Evolutionary conservation across 495 filamentous ascomycete species (phyloP).

Genomic region (Hypoxylon fuscum): DNA sequence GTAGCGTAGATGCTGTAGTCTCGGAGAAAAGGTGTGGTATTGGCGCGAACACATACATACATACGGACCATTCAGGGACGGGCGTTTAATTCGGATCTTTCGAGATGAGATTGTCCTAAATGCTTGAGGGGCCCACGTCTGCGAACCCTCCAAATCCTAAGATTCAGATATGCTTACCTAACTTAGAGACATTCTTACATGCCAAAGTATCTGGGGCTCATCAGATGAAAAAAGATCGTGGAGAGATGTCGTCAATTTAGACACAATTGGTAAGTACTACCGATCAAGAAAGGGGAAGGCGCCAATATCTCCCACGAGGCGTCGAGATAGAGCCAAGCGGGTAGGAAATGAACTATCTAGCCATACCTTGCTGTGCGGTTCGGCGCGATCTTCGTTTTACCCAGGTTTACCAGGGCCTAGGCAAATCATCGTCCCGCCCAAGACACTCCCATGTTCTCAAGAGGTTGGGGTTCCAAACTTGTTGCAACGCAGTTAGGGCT

Average conservation of each 20-base stretch:
- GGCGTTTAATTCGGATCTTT: constrained; percentile 38
- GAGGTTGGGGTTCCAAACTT: constrained; percentile 33
- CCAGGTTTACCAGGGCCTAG: constrained; percentile 18
- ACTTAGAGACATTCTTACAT: not conserved
- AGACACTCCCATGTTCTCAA: constrained; percentile 21
- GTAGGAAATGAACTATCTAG: constrained; percentile 12
- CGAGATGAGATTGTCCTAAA: constrained; percentile 18
- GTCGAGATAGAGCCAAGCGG: constrained; percentile 33
- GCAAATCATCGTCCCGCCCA: constrained; percentile 39
- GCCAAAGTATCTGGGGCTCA: not conserved
- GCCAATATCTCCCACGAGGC: constrained; percentile 35
- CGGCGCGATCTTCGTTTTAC: constrained; percentile 32
- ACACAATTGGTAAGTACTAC: constrained; percentile 21
- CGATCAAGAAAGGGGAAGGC: constrained; percentile 37
- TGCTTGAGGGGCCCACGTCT: not conserved
- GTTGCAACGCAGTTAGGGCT: constrained; percentile 24
- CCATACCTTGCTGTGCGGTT: constrained; percentile 24
- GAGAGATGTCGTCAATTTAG: constrained; percentile 35
- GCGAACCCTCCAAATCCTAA: not conserved
- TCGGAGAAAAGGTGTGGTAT: constrained; percentile 25
- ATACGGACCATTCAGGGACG: constrained; percentile 29
- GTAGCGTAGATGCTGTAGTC: constrained; percentile 9
- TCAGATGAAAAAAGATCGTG: constrained; percentile 4
- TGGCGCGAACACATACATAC: constrained; percentile 17
- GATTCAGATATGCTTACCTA: not conserved